Percentiles rank a stretch among this genome's conserved stretches.
These are phyloP conservation scores for Pythium phragmiticola DNA, from an alignment of 352 stramenopile genomes.

Conservation along the genomic window DNA sequence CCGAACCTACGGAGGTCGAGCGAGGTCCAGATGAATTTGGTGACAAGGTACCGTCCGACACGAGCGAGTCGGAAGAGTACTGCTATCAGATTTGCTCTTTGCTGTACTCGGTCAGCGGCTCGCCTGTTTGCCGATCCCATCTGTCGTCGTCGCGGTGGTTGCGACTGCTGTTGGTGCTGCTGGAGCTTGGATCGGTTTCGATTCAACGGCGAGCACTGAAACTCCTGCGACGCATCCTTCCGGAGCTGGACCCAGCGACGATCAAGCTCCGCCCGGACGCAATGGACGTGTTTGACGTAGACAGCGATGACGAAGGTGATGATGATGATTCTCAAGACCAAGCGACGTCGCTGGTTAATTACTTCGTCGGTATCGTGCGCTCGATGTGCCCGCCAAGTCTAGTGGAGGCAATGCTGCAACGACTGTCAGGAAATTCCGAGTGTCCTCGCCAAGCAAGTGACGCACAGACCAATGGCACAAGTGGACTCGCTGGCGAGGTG, in stretches of 20 bases:
- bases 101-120: constrained; percentile 86
- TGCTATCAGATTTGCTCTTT: constrained; percentile 89
- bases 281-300: constrained; percentile 73
- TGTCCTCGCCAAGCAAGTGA: background rate
- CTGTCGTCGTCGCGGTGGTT: constrained; percentile 85
- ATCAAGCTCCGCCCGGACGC: constrained; percentile 69
- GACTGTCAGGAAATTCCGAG: constrained; percentile 15
- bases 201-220: constrained; percentile 85
- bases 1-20: constrained; percentile 36
- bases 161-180: constrained; percentile 73
- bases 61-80: constrained; percentile 78
- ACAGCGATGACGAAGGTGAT: constrained; percentile 82
- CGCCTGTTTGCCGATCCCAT: constrained; percentile 74
- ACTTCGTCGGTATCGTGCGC: constrained; percentile 76
- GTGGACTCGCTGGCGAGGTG: constrained; percentile 66
- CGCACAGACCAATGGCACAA: background rate
- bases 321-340: constrained; percentile 57
- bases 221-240: constrained; percentile 75
- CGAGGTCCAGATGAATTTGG: constrained; percentile 12
- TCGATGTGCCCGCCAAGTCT: constrained; percentile 71
- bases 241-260: constrained; percentile 59
- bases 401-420: constrained; percentile 51
- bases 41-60: constrained; percentile 10
- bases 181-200: constrained; percentile 66
- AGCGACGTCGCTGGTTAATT: constrained; percentile 65